phyloP scores from a whole-genome alignment of 306 rosid species.

The Carpinus fangiana region DNA sequence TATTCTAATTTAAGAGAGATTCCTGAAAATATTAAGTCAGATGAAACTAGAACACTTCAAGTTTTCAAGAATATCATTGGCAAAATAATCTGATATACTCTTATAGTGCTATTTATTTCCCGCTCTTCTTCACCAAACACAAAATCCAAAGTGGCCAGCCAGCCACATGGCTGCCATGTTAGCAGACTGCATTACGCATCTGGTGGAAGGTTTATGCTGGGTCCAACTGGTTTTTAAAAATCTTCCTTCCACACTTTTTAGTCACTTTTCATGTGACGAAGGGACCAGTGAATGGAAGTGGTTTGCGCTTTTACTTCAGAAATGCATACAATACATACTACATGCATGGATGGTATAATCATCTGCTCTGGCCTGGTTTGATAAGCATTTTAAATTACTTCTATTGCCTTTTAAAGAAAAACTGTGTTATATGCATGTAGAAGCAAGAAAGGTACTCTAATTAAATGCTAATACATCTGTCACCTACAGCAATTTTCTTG shows the following conservation, averaged over 20 bases:
- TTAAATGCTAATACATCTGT: not conserved
- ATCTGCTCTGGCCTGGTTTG: not conserved
- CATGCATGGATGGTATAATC: not conserved
- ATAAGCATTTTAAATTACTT: not conserved
- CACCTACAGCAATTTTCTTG: slow-evolving; percentile 14
- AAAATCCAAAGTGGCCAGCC: not conserved
- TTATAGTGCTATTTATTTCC: not conserved
- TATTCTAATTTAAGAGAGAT: not conserved
- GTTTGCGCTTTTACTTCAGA: not conserved
- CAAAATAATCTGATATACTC: not conserved
- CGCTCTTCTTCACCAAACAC: not conserved
- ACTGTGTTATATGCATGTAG: not conserved
- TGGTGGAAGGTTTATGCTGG: not conserved
- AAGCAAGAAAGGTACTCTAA: not conserved
- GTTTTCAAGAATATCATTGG: not conserved
- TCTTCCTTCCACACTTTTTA: not conserved
- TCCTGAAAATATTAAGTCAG: not conserved
- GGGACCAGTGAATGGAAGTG: not conserved
- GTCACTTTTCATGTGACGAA: not conserved
- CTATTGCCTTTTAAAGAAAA: not conserved
- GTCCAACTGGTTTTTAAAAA: not conserved
- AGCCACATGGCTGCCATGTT: not conserved
- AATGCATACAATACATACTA: not conserved
- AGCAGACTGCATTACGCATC: not conserved
- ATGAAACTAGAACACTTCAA: not conserved